Evolutionary conservation across 148 eudicot genomes (phyloP).

Genomic region (Vaccinium corymbosum): DNA sequence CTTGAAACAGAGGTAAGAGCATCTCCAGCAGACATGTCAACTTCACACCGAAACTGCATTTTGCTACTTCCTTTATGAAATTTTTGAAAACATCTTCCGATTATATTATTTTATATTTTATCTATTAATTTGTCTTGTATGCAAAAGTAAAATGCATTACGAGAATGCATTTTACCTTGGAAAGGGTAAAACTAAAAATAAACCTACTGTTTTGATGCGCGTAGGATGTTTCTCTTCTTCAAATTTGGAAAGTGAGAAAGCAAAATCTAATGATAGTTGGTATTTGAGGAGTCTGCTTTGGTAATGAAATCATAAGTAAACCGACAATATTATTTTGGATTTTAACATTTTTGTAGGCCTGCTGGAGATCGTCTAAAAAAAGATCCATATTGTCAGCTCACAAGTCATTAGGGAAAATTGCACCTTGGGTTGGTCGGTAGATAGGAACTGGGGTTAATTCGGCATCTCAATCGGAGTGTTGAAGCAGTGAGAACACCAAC

Average conservation of each 20-base stretch:
- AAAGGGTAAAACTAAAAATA: background rate
- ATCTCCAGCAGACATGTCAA: background rate
- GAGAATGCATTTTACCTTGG: background rate
- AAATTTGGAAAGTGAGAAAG: background rate
- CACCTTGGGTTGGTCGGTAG: constrained; percentile 72
- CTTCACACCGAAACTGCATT: background rate
- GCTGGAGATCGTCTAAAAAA: background rate
- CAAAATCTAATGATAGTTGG: background rate
- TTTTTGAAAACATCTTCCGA: background rate
- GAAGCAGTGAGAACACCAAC: constrained; percentile 77
- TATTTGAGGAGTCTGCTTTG: background rate
- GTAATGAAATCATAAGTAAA: background rate
- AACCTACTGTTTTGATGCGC: background rate
- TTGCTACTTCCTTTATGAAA: background rate
- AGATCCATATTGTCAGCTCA: background rate
- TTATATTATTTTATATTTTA: background rate
- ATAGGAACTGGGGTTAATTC: constrained; percentile 71
- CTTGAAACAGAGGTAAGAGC: background rate
- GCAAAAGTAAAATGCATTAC: background rate
- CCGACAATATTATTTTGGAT: background rate
- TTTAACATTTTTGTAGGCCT: background rate
- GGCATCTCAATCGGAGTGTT: constrained; percentile 68
- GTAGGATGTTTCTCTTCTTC: background rate
- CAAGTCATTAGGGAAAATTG: constrained; percentile 8
- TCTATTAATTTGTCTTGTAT: background rate